phyloP scores from a whole-genome alignment of 164 flowering plant species.

The Paratinospora sagittata region DNA sequence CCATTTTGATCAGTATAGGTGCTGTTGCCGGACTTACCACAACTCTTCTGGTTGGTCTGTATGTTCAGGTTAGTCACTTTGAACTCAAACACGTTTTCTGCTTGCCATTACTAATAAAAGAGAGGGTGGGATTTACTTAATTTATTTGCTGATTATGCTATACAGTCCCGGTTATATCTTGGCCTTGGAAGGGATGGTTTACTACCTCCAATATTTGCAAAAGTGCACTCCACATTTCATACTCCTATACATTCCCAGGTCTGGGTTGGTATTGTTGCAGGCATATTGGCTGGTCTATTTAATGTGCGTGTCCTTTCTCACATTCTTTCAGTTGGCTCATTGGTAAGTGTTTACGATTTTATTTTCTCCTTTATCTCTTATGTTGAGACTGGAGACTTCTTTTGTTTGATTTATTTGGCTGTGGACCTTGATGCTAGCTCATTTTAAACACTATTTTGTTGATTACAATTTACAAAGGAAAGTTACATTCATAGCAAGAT shows the following conservation, averaged over 20 bases:
- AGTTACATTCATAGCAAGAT: not conserved
- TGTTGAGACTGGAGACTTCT: not conserved
- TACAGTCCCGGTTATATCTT: slow-evolving; percentile 91
- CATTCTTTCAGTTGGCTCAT: slow-evolving; percentile 90
- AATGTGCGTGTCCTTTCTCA: slow-evolving; percentile 79
- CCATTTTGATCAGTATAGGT: slow-evolving; percentile 81
- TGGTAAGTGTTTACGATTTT: slow-evolving; percentile 44
- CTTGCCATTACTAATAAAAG: not conserved
- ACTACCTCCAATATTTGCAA: slow-evolving; percentile 73
- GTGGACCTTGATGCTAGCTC: not conserved
- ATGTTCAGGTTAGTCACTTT: slow-evolving; percentile 74
- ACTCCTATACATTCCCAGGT: slow-evolving; percentile 88
- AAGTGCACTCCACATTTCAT: slow-evolving; percentile 61
- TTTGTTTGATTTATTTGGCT: not conserved
- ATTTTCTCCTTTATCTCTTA: not conserved
- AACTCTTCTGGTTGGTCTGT: slow-evolving; percentile 94
- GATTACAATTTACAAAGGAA: not conserved
- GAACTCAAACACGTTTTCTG: not conserved
- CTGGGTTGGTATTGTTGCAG: slow-evolving; percentile 91
- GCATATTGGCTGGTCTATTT: slow-evolving; percentile 69
- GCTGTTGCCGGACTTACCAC: slow-evolving; percentile 99
- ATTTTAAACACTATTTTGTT: not conserved
- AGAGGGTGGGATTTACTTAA: slow-evolving; percentile 5
- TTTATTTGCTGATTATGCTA: slow-evolving; percentile 20
- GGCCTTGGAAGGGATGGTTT: slow-evolving; percentile 98